These are phyloP conservation scores for Ceratorhiza oryzae-sativae DNA, from an alignment of 1,284 basidiomycete species.

Conservation along the genomic window DNA sequence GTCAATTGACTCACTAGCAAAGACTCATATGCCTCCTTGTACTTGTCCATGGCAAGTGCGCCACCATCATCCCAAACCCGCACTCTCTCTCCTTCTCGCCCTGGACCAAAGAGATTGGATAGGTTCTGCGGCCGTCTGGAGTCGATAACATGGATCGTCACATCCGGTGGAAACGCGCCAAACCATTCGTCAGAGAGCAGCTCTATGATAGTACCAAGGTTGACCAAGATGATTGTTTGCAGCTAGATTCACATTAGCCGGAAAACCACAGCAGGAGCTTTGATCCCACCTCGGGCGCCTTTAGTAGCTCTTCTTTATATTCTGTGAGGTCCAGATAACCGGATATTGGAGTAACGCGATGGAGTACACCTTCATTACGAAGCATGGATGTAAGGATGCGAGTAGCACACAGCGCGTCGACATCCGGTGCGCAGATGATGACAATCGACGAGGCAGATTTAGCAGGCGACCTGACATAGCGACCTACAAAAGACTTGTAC, in stretches of 20 bases:
- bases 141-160: slow-evolving; percentile 92
- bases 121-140: slow-evolving; percentile 92
- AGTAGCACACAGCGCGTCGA: slow-evolving; percentile 89
- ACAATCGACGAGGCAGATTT: slow-evolving; percentile 82
- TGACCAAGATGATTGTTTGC: slow-evolving; percentile 89
- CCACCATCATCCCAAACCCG: slow-evolving; percentile 92
- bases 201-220: slow-evolving; percentile 90
- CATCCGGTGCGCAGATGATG: slow-evolving; percentile 86
- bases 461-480: slow-evolving; percentile 60
- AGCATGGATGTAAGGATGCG: slow-evolving; percentile 90
- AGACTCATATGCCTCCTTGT: slow-evolving; percentile 78
- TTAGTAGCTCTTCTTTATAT: slow-evolving; percentile 70
- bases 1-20: slow-evolving; percentile 64
- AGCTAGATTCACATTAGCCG: slow-evolving; percentile 61
- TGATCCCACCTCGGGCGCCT: slow-evolving; percentile 69
- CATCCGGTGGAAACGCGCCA: slow-evolving; percentile 65
- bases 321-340: slow-evolving; percentile 78
- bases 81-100: slow-evolving; percentile 72
- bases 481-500: slow-evolving; percentile 33
- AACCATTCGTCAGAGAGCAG: slow-evolving; percentile 78
- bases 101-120: slow-evolving; percentile 82
- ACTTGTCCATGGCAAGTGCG: slow-evolving; percentile 67
- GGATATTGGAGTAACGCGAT: slow-evolving; percentile 90
- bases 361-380: slow-evolving; percentile 92
- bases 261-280: slow-evolving; percentile 7